Percentiles rank a stretch among this genome's conserved stretches.
Evolutionary conservation across 345 rosid genomes (phyloP).

Genomic region (Linum usitatissimum): DNA sequence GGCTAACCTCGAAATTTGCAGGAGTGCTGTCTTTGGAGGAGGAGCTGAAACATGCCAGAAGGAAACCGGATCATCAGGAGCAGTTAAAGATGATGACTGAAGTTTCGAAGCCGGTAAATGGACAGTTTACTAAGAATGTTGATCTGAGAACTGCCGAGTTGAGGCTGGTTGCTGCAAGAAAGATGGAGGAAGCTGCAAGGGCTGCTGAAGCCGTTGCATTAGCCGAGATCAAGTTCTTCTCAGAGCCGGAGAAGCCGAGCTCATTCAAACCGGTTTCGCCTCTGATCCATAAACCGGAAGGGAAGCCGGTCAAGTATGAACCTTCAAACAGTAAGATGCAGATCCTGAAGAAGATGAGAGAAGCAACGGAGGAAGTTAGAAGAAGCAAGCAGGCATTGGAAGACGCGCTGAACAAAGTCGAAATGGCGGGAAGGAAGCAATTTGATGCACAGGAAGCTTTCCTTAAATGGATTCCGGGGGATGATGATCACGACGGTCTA

Average conservation of each 20-base stretch:
- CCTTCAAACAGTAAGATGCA: constrained; percentile 27
- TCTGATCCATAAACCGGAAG: constrained; percentile 21
- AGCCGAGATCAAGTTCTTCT: constrained; percentile 51
- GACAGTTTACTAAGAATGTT: constrained; percentile 22
- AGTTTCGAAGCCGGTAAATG: constrained; percentile 24
- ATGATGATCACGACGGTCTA: constrained; percentile 22
- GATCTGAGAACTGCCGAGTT: constrained; percentile 58
- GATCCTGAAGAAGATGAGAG: constrained; percentile 58
- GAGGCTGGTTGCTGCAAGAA: constrained; percentile 83
- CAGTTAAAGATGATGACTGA: constrained; percentile 35
- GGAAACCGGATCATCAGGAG: constrained; percentile 24
- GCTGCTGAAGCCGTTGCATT: constrained; percentile 91
- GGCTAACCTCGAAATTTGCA: constrained; percentile 51
- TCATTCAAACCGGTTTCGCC: constrained; percentile 28
- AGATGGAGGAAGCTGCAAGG: constrained; percentile 98
- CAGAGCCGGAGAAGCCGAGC: constrained; percentile 39
- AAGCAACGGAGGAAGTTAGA: constrained; percentile 71
- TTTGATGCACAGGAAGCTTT: constrained; percentile 68
- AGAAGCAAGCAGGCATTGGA: constrained; percentile 61
- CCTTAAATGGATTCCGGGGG: constrained; percentile 46
- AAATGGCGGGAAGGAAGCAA: constrained; percentile 65
- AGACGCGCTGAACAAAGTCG: constrained; percentile 58
- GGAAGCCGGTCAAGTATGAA: constrained; percentile 19
- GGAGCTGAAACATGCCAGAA: constrained; percentile 41
- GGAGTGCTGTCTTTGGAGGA: constrained; percentile 40